Evolutionary conservation across 805 yeast genomes (phyloP), one percentile per base, ranked within the genome.

Genomic region (Naumovozyma baii): DNA sequence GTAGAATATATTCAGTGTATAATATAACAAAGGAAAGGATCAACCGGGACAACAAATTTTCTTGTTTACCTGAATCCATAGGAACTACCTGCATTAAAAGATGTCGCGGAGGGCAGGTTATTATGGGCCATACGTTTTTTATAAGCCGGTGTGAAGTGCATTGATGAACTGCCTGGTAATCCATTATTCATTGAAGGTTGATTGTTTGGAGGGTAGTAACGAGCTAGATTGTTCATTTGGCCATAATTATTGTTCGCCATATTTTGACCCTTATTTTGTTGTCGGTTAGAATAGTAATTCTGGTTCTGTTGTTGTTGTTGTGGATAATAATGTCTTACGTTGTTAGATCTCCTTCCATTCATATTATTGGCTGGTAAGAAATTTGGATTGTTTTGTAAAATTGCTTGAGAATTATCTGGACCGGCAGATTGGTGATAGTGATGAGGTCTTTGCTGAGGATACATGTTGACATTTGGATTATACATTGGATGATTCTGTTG

Each of bases 311-410:
- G 37, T 32, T 37, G 40, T 35, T 15, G 20, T 17, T 33, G 29
- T 34, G 34, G 40, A 15, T 37, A 30, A 22, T 20, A 19, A 34
- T 41, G 37, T 16, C 32, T 17, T n/a, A 26, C 19, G 28, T 13
- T 38, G 17, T n/a, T n/a, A n/a, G 26, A 7, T 22, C 26, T 22
- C 14, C 31, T n/a, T 29, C 14, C 15, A 29, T 29, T 29, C 15
- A n/a, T 29, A 29, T 29, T 14, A 16, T 20, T 15, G n/a, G 34
- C 17, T 14, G 42, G 37, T n/a, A 40, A 38, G 48, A 74, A 72
- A 47, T 73, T 76, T 18, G 78, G 78, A 46, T 72, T 74, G 38
- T 66, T 64, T 31, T 66, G 62, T 39, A 74, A 53, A 42, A 72
- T 50, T 36, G 64, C 50, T 38, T 70, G 76, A 1, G 74, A 56